A percentile compares a stretch with the other conserved stretches of the same genome.
Evolutionary conservation across 441 rosid genomes (phyloP).

Genomic region (Adansonia rubrostipa): DNA sequence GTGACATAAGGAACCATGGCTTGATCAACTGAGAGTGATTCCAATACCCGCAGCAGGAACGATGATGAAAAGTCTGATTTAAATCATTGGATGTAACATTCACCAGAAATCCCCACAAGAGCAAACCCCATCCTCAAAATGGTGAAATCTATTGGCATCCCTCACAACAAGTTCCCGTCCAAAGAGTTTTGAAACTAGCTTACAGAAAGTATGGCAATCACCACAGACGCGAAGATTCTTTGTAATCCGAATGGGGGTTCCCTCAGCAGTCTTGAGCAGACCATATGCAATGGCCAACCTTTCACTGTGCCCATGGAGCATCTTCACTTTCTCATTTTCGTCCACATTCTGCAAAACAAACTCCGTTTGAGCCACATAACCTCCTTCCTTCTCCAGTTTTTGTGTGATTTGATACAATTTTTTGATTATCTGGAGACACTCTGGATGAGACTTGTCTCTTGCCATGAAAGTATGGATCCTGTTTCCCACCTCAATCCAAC

Average conservation of each 20-base stretch:
- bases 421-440: conserved; percentile 53
- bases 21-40: conserved; percentile 4
- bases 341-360: conserved; percentile 64
- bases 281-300: conserved; percentile 83
- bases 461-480: conserved; percentile 63
- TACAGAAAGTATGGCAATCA: conserved; percentile 84
- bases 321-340: conserved; percentile 68
- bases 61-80: background rate
- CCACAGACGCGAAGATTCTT: conserved; percentile 77
- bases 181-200: conserved; percentile 67
- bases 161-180: conserved; percentile 62
- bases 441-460: conserved; percentile 69
- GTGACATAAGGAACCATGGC: conserved; percentile 10
- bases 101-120: conserved; percentile 88
- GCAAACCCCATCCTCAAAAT: conserved; percentile 68
- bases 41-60: background rate
- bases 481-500: conserved; percentile 79
- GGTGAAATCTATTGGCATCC: conserved; percentile 91
- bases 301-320: conserved; percentile 82
- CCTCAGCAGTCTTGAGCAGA: conserved; percentile 52
- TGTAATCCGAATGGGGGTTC: conserved; percentile 56
- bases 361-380: conserved; percentile 71
- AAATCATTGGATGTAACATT: conserved; percentile 16
- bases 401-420: conserved; percentile 56
- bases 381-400: conserved; percentile 61